Conservation (phyloP, 441 rosid genomes). For the Pelargonium cotyledonis region DNA sequence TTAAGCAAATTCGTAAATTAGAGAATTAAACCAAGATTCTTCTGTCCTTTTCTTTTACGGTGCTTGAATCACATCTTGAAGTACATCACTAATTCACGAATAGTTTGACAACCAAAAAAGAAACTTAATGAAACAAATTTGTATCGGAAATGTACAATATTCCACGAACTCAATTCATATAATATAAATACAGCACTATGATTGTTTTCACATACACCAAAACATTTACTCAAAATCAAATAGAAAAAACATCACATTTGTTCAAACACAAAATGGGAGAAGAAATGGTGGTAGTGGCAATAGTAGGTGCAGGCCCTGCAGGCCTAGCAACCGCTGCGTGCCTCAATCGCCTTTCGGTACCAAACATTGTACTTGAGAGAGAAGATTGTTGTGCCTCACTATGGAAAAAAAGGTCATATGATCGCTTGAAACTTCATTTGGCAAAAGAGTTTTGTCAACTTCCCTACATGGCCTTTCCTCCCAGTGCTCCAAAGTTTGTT, state of each 20-base stretch:
- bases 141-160: too few relatives aligned
- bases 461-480: constrained; percentile 45
- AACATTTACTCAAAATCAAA: too few relatives aligned
- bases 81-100: too few relatives aligned
- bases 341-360: constrained; percentile 32
- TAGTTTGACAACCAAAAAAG: too few relatives aligned
- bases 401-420: constrained; percentile 46
- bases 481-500: constrained; percentile 32
- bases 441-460: constrained; percentile 51
- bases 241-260: background rate
- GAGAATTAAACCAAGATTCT: too few relatives aligned
- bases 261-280: background rate
- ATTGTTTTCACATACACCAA: too few relatives aligned
- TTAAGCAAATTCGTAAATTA: too few relatives aligned
- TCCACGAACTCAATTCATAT: too few relatives aligned
- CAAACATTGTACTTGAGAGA: constrained; percentile 44
- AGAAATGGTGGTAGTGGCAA: constrained; percentile 27
- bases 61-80: too few relatives aligned
- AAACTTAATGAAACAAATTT: too few relatives aligned
- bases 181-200: too few relatives aligned
- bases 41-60: too few relatives aligned
- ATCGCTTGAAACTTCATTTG: constrained; percentile 51
- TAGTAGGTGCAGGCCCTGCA: constrained; percentile 66
- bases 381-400: constrained; percentile 59
- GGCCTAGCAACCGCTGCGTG: constrained; percentile 58